Conservation (phyloP, 495 filamentous ascomycete species). For the Wilcoxina mikolae region DNA sequence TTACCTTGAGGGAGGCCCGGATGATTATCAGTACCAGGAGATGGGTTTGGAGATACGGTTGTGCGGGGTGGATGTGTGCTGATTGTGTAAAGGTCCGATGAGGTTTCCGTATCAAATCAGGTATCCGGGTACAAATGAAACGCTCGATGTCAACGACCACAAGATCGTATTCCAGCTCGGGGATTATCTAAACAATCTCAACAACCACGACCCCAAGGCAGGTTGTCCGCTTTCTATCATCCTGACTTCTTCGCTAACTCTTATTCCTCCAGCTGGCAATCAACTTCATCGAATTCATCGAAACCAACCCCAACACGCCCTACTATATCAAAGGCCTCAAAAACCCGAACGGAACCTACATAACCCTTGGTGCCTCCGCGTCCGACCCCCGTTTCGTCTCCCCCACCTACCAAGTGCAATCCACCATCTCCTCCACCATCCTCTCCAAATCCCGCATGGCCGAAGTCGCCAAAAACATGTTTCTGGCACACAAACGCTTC, state of each 20-base stretch:
- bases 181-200: conserved; percentile 42
- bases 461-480: conserved; percentile 44
- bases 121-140: conserved; percentile 38
- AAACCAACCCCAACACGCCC: conserved; percentile 40
- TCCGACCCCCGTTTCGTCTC: conserved; percentile 12
- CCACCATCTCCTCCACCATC: conserved; percentile 27
- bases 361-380: conserved; percentile 30
- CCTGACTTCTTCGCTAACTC: conserved; percentile 15
- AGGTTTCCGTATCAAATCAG: conserved; percentile 33
- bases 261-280: conserved; percentile 34
- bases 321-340: conserved; percentile 40
- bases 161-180: conserved; percentile 48
- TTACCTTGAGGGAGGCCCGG: conserved; percentile 45
- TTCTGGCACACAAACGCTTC: conserved; percentile 45
- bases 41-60: conserved; percentile 59
- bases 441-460: conserved; percentile 29
- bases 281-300: conserved; percentile 52
- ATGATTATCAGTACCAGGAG: conserved; percentile 58
- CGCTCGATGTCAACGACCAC: conserved; percentile 39
- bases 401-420: conserved; percentile 30
- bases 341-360: conserved; percentile 36
- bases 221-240: too few relatives aligned
- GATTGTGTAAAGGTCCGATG: too few relatives aligned
- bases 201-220: conserved; percentile 30
- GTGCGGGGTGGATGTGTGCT: too few relatives aligned